Evolutionary conservation across 495 filamentous ascomycete species (phyloP).

Genomic region (Chlorociboria aeruginascens): DNA sequence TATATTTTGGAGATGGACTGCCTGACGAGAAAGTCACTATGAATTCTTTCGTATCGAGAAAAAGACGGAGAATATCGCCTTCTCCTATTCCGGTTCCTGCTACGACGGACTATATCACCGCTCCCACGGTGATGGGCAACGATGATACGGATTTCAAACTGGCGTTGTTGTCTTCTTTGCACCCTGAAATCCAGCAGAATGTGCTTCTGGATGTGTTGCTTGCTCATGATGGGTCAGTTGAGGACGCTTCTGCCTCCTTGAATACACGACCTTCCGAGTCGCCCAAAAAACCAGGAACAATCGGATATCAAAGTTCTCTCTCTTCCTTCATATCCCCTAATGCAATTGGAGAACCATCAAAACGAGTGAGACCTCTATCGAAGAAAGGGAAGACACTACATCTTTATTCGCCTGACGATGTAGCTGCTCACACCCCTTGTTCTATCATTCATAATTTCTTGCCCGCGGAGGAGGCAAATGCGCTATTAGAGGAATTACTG

Average conservation of each 20-base stretch:
- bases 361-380: constrained; percentile 37
- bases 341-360: constrained; percentile 19
- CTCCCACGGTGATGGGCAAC: background rate
- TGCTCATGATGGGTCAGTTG: constrained; percentile 63
- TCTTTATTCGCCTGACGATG: constrained; percentile 66
- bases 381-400: constrained; percentile 74
- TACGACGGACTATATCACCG: background rate
- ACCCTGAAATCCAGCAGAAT: constrained; percentile 48
- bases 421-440: constrained; percentile 73
- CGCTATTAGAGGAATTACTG: constrained; percentile 63
- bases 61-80: background rate
- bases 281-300: constrained; percentile 26
- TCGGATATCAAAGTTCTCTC: constrained; percentile 46
- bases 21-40: background rate
- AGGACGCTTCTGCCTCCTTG: constrained; percentile 44
- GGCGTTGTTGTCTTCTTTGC: constrained; percentile 67
- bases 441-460: constrained; percentile 89
- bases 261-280: constrained; percentile 5
- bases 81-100: background rate
- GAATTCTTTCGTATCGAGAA: background rate
- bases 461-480: constrained; percentile 52
- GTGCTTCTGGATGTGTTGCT: constrained; percentile 68
- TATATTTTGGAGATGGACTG: too few species aligned
- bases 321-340: constrained; percentile 35
- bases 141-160: constrained; percentile 80